Base-by-base conservation (phyloP, 179 eudicot species). In the Sideroxylon spinosum region DNA sequence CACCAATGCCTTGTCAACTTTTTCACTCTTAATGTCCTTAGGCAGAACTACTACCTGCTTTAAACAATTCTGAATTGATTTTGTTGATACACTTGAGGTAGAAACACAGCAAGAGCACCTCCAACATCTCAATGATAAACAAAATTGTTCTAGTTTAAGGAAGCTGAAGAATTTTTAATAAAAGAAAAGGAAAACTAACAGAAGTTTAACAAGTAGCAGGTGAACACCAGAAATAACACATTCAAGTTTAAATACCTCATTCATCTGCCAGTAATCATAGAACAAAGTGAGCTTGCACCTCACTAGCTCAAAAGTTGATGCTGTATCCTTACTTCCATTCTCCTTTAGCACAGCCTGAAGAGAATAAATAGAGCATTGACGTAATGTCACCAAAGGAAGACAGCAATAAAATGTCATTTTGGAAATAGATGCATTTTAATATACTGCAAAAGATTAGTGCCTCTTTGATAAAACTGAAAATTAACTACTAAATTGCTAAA, bases 201-300 rank as follows among this genome's bases (percentile, higher is more conserved):
- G 37, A 7, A 9, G 50, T 69, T 46, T 26, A 46, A 46, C 37
- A 11, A 52, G 13, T 70, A 23, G 26, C 60, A 70, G 59, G 73
- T n/a, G 23, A 70, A 52, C 25, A 22, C 23, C 67, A 44, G 52
- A 32, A 23, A 67, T 65, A 49, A 37, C 17, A 64, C 49, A 3
- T 23, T 55, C 44, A 19, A 16, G 56, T 71, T 48, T 29, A 62
- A 9, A 10, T 84, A 88, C 93, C 93, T 90, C 91, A 74, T 86
- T 84, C 88, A 81, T 75, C 76, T 86, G 85, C 93, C 93, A 90
- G 77, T 90, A 90, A 61, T 84, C 82, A 81, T 90, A 90, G 78
- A 75, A 86, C 85, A 90, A 74, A 10, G 88, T 87, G 68, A 90
- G 73, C 76, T 76, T 87, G 79, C 93, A 90, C 82, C 84, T 86